Conservation (phyloP, 768 basidiomycete genomes). For the Mycena galericulata region DNA sequence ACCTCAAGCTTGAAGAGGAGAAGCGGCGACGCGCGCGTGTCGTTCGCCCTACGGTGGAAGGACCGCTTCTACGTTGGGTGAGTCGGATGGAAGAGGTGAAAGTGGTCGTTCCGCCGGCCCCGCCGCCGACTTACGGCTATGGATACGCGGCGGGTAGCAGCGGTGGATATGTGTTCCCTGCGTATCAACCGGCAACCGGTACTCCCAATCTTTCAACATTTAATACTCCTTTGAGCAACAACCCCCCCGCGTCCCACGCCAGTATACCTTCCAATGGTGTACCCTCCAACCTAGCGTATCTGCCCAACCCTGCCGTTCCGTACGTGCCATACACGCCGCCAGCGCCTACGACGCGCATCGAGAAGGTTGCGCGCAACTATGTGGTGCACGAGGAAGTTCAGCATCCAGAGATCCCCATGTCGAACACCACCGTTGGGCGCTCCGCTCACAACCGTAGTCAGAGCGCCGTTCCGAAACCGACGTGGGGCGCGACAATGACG, state of each 20-base stretch:
- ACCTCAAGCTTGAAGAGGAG: constrained; percentile 85
- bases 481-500: constrained; percentile 80
- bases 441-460: constrained; percentile 48
- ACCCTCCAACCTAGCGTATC: constrained; percentile 4
- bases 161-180: constrained; percentile 39
- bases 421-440: constrained; percentile 10
- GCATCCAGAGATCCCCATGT: background rate
- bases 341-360: constrained; percentile 47
- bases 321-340: constrained; percentile 26
- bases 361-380: constrained; percentile 75
- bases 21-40: constrained; percentile 77
- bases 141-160: constrained; percentile 9
- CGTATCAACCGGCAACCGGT: background rate
- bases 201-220: background rate
- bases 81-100: constrained; percentile 72
- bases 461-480: constrained; percentile 59
- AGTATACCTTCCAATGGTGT: background rate
- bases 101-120: constrained; percentile 54
- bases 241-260: background rate
- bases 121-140: constrained; percentile 39
- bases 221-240: background rate
- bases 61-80: constrained; percentile 79
- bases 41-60: constrained; percentile 70
- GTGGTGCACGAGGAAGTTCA: constrained; percentile 68
- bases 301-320: background rate